Base-by-base conservation (phyloP, 164 flowering plant genomes). In the Euptelea pleiosperma region DNA sequence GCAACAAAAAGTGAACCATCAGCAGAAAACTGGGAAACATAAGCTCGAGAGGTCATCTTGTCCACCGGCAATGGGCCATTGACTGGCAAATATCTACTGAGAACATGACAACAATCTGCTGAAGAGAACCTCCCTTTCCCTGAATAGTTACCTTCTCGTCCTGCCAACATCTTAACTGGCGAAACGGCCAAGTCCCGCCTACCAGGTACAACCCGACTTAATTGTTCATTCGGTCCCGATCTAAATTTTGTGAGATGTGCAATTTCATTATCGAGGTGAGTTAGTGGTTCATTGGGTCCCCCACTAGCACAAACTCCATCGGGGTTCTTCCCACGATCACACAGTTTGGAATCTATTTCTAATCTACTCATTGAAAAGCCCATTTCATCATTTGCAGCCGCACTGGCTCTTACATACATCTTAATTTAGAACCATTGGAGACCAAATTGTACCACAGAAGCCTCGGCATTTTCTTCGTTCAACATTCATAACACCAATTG, bases 11-110 rank as follows among this genome's bases (percentile, higher is more conserved):
- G 82, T 29, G 94, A 82, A 43, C 99, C 97, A 71, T 90, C 82
- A 40, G 72, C 64, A 37, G 87, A 93, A 70, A 90, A 90, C 67
- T 90, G 97, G 1, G 97, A 90, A 4, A 87, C 89, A 76, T 90
- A 90, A 24, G 92, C 92, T 42, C 87, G 68, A 62, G 78, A 80
- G 4, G 49, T 56, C 87, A 83, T 79, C 55, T 53, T 71, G 57
- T 87, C 97, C 36, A 90, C 74, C 22, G 48, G 57, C 67, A 67
- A 74, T 16, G 97, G 97, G 36, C 89, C 90, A 62, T 77, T 73
- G 3, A 74, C 81, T 1, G n/a, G 97, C 79, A 90, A 73, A 67
- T 81, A 87, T 66, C 84, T n/a, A n/a, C n/a, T n/a, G 12, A 82
- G 57, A 61, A 87, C 70, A 67, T 90, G 97, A 70, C 92, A 74